These are phyloP conservation scores for Melastoma malabathricum DNA, from an alignment of 345 rosid species.

Conservation along the genomic window DNA sequence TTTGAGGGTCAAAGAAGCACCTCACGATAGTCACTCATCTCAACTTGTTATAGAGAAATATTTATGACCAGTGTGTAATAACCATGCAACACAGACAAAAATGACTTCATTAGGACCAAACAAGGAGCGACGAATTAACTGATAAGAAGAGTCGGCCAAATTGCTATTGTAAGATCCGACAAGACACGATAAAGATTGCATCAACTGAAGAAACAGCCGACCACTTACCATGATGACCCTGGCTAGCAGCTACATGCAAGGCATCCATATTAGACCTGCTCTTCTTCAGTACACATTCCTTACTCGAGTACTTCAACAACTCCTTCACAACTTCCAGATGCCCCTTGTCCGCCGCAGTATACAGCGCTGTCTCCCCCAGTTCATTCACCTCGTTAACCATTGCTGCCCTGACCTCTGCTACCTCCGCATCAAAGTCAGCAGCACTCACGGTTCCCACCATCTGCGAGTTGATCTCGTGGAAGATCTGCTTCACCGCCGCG, in stretches of 20 bases:
- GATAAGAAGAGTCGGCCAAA: no score
- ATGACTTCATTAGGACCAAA: no score
- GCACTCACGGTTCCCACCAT: conserved; percentile 57
- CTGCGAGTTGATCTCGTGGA: conserved; percentile 55
- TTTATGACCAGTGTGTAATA: no score
- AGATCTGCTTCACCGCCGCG: conserved; percentile 59
- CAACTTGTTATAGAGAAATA: no score
- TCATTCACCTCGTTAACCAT: conserved; percentile 90
- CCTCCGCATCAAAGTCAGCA: conserved; percentile 61
- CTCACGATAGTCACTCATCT: no score
- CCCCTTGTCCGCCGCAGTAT: conserved; percentile 83
- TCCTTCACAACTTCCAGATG: conserved; percentile 83
- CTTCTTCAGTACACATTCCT: conserved; percentile 66
- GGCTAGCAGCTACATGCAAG: conserved; percentile 73
- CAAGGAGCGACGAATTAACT: no score
- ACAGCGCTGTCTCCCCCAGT: conserved; percentile 80
- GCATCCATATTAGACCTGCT: conserved; percentile 69
- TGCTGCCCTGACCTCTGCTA: conserved; percentile 67
- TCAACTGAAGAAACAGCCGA: not conserved
- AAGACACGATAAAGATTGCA: not conserved
- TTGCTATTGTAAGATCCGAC: not conserved
- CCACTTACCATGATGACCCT: conserved; percentile 77
- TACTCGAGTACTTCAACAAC: conserved; percentile 63
- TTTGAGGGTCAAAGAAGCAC: not conserved
- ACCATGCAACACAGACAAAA: no score